Evolutionary conservation across 1,139 yeast genomes (phyloP).

Genomic region (Taphrina sp.): DNA sequence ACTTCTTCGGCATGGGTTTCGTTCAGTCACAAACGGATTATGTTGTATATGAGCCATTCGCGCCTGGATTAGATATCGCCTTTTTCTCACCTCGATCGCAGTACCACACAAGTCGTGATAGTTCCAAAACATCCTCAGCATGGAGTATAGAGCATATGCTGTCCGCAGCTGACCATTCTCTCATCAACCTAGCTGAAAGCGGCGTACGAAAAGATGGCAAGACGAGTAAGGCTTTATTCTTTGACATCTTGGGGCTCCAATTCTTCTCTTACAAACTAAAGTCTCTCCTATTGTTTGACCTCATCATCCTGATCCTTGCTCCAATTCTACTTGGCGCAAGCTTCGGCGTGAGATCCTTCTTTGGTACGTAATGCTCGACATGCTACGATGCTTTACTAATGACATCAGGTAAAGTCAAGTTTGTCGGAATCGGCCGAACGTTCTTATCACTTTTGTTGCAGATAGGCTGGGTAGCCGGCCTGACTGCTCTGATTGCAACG

Average conservation of each 20-base stretch:
- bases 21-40: constrained; percentile 84
- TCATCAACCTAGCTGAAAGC: constrained; percentile 38
- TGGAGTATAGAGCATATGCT: constrained; percentile 39
- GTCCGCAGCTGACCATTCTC: constrained; percentile 37
- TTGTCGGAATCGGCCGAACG: constrained; percentile 37
- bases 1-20: constrained; percentile 47
- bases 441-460: constrained; percentile 35
- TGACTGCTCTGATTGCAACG: constrained; percentile 34
- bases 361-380: constrained; percentile 50
- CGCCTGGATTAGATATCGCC: constrained; percentile 80
- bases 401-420: constrained; percentile 39
- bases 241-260: constrained; percentile 31
- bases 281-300: constrained; percentile 35
- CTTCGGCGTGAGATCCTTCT: constrained; percentile 39
- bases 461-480: constrained; percentile 37
- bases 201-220: constrained; percentile 30
- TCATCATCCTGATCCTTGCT: constrained; percentile 37
- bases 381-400: constrained; percentile 35
- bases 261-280: constrained; percentile 34
- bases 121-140: constrained; percentile 58
- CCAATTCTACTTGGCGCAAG: constrained; percentile 37
- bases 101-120: constrained; percentile 77
- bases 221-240: constrained; percentile 37
- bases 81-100: constrained; percentile 73
- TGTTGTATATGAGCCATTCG: constrained; percentile 54